Evolutionary conservation across 1,284 basidiomycete genomes (phyloP).

Genomic region (Papiliotrema terrestris): DNA sequence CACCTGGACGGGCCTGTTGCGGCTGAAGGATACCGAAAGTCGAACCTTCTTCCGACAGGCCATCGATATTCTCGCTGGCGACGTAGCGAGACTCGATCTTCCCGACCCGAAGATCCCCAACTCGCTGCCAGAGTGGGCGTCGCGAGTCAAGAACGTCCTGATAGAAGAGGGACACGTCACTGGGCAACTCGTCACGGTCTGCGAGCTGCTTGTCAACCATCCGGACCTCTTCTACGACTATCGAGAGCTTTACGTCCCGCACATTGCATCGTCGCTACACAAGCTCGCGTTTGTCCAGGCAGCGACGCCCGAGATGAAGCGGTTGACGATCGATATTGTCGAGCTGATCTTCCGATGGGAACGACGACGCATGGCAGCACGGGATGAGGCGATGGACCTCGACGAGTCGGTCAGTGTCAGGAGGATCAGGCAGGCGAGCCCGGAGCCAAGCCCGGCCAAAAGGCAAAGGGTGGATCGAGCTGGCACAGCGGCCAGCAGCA

Average conservation of each 20-base stretch:
- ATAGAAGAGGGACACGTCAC: conserved; percentile 83
- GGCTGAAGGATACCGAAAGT: conserved; percentile 72
- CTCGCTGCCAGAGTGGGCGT: conserved; percentile 79
- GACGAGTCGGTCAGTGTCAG: conserved; percentile 30
- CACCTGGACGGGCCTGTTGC: conserved; percentile 92
- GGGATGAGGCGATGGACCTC: conserved; percentile 47
- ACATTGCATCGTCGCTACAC: conserved; percentile 85
- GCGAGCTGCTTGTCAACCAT: conserved; percentile 89
- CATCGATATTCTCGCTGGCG: conserved; percentile 84
- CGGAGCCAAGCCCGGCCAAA: conserved; percentile 45
- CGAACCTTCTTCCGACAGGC: conserved; percentile 77
- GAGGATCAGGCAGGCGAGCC: conserved; percentile 20
- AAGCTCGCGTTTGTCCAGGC: conserved; percentile 78
- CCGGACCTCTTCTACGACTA: conserved; percentile 90
- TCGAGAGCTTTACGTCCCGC: conserved; percentile 90
- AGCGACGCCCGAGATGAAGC: conserved; percentile 74
- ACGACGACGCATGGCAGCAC: conserved; percentile 55
- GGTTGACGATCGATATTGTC: conserved; percentile 75
- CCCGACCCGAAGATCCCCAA: conserved; percentile 55
- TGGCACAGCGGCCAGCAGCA: conserved; percentile 48
- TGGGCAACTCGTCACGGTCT: conserved; percentile 81
- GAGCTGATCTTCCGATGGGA: conserved; percentile 89
- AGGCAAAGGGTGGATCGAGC: conserved; percentile 51
- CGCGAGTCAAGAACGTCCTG: conserved; percentile 78
- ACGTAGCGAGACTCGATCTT: conserved; percentile 62